A percentile compares a stretch with the other conserved stretches of the same genome.
Conservation (phyloP, 148 eudicot genomes). For the Rhododendron vialii region DNA sequence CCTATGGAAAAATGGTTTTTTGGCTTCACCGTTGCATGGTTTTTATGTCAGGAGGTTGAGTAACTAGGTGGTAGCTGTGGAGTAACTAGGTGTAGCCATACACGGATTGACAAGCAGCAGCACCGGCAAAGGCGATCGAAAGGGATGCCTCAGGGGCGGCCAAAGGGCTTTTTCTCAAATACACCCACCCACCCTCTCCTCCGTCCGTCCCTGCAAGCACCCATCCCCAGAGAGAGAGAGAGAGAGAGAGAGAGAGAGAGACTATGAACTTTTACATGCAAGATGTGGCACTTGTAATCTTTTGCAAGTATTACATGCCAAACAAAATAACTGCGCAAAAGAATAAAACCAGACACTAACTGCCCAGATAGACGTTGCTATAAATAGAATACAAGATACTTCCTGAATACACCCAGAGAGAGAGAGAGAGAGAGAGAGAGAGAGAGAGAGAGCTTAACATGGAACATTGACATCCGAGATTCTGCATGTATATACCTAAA, state of each 20-base stretch:
- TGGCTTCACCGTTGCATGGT: too few relatives aligned
- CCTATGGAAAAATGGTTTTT: too few relatives aligned
- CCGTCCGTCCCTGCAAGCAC: not conserved
- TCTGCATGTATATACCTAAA: not conserved
- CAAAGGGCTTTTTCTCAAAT: too few relatives aligned
- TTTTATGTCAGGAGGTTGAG: too few relatives aligned
- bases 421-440: not conserved
- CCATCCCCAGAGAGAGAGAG: not conserved
- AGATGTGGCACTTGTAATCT: not conserved
- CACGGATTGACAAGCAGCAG: too few relatives aligned
- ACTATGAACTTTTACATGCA: not conserved
- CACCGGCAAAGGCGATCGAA: too few relatives aligned
- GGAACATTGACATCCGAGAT: not conserved
- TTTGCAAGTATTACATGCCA: not conserved
- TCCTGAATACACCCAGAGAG: not conserved
- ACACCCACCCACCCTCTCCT: not conserved
- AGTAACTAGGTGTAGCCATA: too few relatives aligned
- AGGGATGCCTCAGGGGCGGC: not conserved
- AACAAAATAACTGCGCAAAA: not conserved
- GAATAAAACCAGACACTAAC: not conserved
- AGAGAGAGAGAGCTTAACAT: not conserved
- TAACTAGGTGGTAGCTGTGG: too few relatives aligned
- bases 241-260: not conserved
- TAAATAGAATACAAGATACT: not conserved
- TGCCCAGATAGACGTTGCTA: too few relatives aligned